These are phyloP conservation scores for Fonsecaea pedrosoi DNA, from an alignment of 2,329 filamentous ascomycete species.

Conservation along the genomic window DNA sequence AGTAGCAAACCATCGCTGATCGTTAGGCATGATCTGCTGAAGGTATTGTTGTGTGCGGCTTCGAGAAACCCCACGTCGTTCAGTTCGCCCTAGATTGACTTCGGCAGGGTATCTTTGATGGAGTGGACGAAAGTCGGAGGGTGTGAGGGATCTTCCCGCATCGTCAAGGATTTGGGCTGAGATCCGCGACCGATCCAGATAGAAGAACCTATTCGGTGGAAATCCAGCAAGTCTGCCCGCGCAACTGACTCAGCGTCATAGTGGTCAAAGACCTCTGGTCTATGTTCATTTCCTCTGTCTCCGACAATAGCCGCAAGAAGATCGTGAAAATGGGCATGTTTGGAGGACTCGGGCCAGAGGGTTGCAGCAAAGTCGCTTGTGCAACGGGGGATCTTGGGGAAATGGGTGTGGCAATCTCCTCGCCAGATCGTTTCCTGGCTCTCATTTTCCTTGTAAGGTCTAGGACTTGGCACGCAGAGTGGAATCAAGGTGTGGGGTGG, in stretches of 20 bases:
- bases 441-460: not conserved
- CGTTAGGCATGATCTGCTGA: not conserved
- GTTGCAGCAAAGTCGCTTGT: slow-evolving; percentile 4
- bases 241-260: slow-evolving; percentile 28
- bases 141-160: not conserved
- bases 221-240: slow-evolving; percentile 44
- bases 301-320: slow-evolving; percentile 8
- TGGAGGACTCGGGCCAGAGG: slow-evolving; percentile 16
- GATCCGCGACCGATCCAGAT: slow-evolving; percentile 42
- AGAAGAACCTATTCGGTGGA: slow-evolving; percentile 45
- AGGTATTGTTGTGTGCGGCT: not conserved
- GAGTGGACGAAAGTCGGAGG: slow-evolving; percentile 3
- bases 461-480: not conserved
- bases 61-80: not conserved
- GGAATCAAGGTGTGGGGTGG: not conserved
- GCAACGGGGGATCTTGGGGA: not conserved
- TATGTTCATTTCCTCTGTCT: not conserved
- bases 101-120: slow-evolving; percentile 7
- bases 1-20: slow-evolving; percentile 22
- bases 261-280: slow-evolving; percentile 16
- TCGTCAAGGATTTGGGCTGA: slow-evolving; percentile 7
- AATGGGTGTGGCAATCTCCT: not conserved
- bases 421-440: slow-evolving; percentile 7
- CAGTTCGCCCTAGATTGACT: not conserved
- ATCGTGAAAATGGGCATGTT: slow-evolving; percentile 10